Base-by-base conservation (phyloP, 106 monocot genomes). In the Platanthera guangdongensis region DNA sequence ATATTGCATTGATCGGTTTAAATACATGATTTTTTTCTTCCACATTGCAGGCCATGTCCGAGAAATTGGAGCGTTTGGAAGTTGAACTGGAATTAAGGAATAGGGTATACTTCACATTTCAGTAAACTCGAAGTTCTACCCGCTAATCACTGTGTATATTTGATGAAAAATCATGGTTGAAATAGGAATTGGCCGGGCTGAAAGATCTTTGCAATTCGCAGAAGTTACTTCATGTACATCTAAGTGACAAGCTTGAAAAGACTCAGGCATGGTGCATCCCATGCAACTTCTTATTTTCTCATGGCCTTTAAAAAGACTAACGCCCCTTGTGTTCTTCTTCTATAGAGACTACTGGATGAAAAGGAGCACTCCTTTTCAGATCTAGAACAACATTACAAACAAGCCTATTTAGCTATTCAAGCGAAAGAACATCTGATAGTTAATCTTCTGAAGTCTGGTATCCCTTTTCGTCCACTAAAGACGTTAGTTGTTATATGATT, bases 381-480 rank as follows among this genome's bases (percentile, higher is more conserved):
- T 7, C 80, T 87, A 10, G 90, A 90, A 67, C 82, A 87, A 81
- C 87, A 78, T 72, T 81, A 85, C 57, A 84, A 73, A 70, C 90
- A 90, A 45, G 90, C 90, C 46, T 82, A 80, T n/a, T 28, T 39
- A 9, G 76, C 80, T 78, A 90, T 87, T 53, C 82, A 78, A 74
- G 90, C 87, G 75, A 90, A 90, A 48, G 87, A 90, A 68, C 80
- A 83, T 59, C 68, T 90, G 51, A 81, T 90, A 78, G 78, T 80
- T 73, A 84, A 87, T 78, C 82, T 90, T 46, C 80, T 80, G 2
- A 83, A 76, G 67, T 87, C 84, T 82, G 89, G 89, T 86, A 39
- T 65, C 9, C 5, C 22, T 62, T 22, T 62, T 3, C 1, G 22
- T n/a, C 39, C 7, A 22, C n/a, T 12, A 30, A 1, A 32, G 32